These are phyloP conservation scores for Microsporum ferrugineum DNA, from an alignment of 2,329 filamentous ascomycete genomes.

Conservation along the genomic window DNA sequence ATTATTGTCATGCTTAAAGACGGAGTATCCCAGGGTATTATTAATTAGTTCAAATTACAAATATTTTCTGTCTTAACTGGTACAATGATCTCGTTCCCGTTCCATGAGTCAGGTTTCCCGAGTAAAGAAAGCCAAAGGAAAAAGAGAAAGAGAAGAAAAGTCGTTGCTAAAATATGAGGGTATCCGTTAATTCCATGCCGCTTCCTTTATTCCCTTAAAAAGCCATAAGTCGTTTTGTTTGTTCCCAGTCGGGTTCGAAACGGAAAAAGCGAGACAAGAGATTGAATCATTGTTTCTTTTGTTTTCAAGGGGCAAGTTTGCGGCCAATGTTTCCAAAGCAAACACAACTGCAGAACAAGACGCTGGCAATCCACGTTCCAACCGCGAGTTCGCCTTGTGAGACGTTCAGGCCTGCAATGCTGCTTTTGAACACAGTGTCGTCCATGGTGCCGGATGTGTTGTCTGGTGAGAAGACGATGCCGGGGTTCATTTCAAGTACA, in stretches of 20 bases:
- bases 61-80: neutral
- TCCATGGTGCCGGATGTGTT: slow-evolving; percentile 24
- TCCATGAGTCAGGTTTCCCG: neutral
- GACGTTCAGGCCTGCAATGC: slow-evolving; percentile 41
- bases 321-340: slow-evolving; percentile 95
- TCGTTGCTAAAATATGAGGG: neutral
- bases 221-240: neutral
- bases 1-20: neutral
- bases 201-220: neutral
- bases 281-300: neutral
- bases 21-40: neutral
- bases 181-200: neutral
- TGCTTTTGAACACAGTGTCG: slow-evolving; percentile 19
- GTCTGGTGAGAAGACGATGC: slow-evolving; percentile 61
- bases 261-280: neutral
- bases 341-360: slow-evolving; percentile 86
- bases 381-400: slow-evolving; percentile 34
- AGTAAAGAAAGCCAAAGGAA: neutral
- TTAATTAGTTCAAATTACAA: neutral
- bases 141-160: neutral
- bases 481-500: slow-evolving; percentile 63
- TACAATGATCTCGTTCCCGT: neutral
- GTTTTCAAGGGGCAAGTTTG: slow-evolving; percentile 38
- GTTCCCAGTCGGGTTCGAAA: neutral
- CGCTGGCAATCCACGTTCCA: slow-evolving; percentile 81